phyloP scores from a whole-genome alignment of 768 basidiomycete species.

The Boletus pseudo-olivaceus region DNA sequence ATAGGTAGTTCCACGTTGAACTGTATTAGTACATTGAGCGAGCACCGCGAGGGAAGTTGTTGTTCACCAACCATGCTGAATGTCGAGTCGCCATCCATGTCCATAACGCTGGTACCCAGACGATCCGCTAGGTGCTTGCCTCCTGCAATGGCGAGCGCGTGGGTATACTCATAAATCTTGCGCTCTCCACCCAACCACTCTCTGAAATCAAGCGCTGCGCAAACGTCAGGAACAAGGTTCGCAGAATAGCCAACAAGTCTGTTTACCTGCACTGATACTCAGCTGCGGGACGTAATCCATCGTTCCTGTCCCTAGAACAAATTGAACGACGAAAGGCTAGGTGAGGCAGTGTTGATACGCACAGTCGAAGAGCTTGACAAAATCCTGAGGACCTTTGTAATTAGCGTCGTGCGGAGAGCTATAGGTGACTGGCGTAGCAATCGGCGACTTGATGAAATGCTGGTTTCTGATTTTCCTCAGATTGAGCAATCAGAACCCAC shows the following conservation, averaged over 20 bases:
- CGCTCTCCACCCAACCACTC: conserved; percentile 71
- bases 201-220: conserved; percentile 67
- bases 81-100: conserved; percentile 57
- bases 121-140: conserved; percentile 56
- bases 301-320: conserved; percentile 57
- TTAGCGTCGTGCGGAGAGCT: conserved; percentile 42
- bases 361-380: conserved; percentile 52
- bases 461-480: conserved; percentile 48
- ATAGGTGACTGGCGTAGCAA: conserved; percentile 56
- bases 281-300: conserved; percentile 53
- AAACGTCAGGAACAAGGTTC: conserved; percentile 2
- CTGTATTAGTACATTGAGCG: conserved; percentile 16
- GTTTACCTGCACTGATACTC: conserved; percentile 49
- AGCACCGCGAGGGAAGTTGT: neutral
- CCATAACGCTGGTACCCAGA: conserved; percentile 61
- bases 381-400: conserved; percentile 31
- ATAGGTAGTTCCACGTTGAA: conserved; percentile 41
- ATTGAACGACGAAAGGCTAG: neutral
- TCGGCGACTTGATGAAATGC: conserved; percentile 52
- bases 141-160: conserved; percentile 62
- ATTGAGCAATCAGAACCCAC: neutral
- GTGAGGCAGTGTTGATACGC: neutral
- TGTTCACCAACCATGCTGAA: conserved; percentile 57
- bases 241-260: neutral
- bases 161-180: conserved; percentile 68